Evolutionary conservation across 208 protist species (phyloP), one percentile per base, ranked within the genome.

Genomic region (Trypanosoma platydactyli): DNA sequence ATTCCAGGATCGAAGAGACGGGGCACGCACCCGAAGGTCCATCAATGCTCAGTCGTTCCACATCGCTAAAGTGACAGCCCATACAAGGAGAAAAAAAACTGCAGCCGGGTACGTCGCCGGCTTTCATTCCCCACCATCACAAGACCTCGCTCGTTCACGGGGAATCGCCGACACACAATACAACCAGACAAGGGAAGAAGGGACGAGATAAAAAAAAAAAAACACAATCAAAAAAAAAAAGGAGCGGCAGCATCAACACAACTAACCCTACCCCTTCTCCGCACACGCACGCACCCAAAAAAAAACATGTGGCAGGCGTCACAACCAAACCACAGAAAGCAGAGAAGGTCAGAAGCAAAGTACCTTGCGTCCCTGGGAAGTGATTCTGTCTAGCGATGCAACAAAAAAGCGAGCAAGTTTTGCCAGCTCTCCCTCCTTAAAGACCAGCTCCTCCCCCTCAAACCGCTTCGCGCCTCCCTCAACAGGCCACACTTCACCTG

Each of bases 1-100:
- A 54, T 6, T 41, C 29, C 59, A 42, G 35, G 54, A 51, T 30
- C 12, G 46, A 54, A 35, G 45, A 64, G 11, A 20, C 52, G 11
- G 30, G 1, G 25, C 5, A 35, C 3, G 0, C 22, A 46, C n/a
- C 6, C 9, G n/a, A 13, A 4, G 40, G 4, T 16, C 16, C 20
- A n/a, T 58, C 50, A 25, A 58, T 48, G 22, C 22, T 45, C 35
- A 67, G 12, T 25, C 46, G 38, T 40, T 67, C 62, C 55, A 67
- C 27, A 58, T 67, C 62, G 25, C 54, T 25, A 58, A 67, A 67
- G 25, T 15, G 58, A 20, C 54, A 50, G 3, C 33, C 42, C 24
- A 67, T 44, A 50, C 57, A 58, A 0, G 62, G 58, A 15, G 50
- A 38, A 50, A 50, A 67, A 11, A 41, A 56, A 50, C 20, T 0